Evolutionary conservation across 2,329 filamentous ascomycete species (phyloP).

Genomic region (Colletotrichum sublineola): DNA sequence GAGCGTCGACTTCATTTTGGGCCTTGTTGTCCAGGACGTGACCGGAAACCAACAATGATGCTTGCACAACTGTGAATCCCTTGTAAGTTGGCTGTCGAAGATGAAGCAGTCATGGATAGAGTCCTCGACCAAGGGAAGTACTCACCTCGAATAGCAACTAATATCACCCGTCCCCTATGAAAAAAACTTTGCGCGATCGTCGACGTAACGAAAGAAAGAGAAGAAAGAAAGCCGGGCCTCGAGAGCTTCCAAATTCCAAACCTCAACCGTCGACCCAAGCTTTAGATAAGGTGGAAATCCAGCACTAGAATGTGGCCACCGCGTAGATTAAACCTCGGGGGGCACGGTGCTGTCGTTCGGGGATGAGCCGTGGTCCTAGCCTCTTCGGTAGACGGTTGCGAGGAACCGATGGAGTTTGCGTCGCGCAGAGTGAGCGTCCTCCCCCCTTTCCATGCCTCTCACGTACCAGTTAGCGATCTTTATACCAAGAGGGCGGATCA

Average conservation of each 20-base stretch:
- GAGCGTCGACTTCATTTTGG: conserved; percentile 34
- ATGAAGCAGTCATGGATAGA: too few species aligned
- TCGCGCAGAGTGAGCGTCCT: neutral
- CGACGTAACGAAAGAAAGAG: conserved; percentile 15
- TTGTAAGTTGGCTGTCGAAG: neutral
- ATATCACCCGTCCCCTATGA: neutral
- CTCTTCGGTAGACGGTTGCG: conserved; percentile 29
- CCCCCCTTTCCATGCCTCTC: neutral
- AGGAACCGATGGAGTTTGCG: conserved; percentile 31
- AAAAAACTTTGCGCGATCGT: conserved; percentile 4
- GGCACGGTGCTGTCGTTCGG: conserved; percentile 40
- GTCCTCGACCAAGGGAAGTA: neutral
- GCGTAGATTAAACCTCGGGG: conserved; percentile 12
- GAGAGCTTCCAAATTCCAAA: conserved; percentile 20
- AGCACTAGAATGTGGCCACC: conserved; percentile 9
- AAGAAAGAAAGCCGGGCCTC: neutral
- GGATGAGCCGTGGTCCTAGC: conserved; percentile 21
- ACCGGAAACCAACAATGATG: neutral
- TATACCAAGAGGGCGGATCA: conserved; percentile 37
- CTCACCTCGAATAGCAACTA: conserved; percentile 8
- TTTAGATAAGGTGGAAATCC: conserved; percentile 32
- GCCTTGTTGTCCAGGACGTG: neutral
- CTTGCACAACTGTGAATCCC: neutral
- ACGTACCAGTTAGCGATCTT: conserved; percentile 27
- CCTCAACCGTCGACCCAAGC: conserved; percentile 30